Evolutionary conservation across 1,284 basidiomycete genomes (phyloP).

Genomic region (Phlebopus sp.): DNA sequence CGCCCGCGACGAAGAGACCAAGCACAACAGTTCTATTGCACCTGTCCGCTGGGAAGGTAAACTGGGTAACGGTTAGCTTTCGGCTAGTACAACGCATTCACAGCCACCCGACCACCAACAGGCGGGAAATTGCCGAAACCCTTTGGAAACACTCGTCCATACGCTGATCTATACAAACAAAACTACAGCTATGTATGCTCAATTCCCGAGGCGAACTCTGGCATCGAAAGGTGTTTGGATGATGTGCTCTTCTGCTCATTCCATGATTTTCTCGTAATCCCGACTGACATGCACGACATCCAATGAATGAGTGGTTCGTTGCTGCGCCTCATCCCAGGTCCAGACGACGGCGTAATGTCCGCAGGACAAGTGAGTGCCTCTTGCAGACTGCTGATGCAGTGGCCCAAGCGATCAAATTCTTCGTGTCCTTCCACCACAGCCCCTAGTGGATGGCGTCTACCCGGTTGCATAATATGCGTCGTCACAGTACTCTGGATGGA

Average conservation of each 20-base stretch:
- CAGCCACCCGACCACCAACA: too few relatives aligned
- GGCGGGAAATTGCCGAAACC: too few relatives aligned
- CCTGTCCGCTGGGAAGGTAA: too few relatives aligned
- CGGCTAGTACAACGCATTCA: too few relatives aligned
- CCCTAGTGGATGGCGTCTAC: neutral
- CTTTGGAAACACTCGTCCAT: too few relatives aligned
- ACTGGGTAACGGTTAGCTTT: too few relatives aligned
- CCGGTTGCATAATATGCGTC: constrained; percentile 8
- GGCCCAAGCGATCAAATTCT: constrained; percentile 18
- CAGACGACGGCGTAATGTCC: constrained; percentile 20
- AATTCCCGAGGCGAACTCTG: neutral
- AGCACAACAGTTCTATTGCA: too few relatives aligned
- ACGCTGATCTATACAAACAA: too few relatives aligned
- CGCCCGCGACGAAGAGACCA: too few relatives aligned
- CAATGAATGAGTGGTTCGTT: constrained; percentile 11
- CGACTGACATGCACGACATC: constrained; percentile 24
- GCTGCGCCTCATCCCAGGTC: constrained; percentile 25
- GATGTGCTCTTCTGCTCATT: constrained; percentile 17
- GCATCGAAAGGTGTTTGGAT: neutral
- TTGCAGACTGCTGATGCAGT: constrained; percentile 31
- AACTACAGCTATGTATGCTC: too few relatives aligned
- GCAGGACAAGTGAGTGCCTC: constrained; percentile 31
- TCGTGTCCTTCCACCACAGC: neutral
- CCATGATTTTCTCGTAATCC: constrained; percentile 23
- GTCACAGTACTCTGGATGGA: constrained; percentile 26